Evolutionary conservation across 2,329 filamentous ascomycete genomes (phyloP).

Genomic region (Neonectria faginata): DNA sequence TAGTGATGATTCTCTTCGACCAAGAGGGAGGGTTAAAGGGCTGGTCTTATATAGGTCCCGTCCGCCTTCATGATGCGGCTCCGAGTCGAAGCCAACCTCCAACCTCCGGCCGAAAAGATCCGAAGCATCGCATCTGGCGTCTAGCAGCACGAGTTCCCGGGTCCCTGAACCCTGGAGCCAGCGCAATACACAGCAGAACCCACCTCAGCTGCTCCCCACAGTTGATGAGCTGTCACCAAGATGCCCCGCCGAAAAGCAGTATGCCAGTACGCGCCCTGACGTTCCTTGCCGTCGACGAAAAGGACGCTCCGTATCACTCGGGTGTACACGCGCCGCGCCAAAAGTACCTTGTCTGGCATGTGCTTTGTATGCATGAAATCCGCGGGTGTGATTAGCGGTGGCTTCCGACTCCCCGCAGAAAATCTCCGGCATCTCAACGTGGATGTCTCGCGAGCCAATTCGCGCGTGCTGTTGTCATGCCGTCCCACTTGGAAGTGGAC

Average conservation of each 20-base stretch:
- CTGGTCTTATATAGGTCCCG: constrained; percentile 42
- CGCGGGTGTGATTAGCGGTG: constrained; percentile 11
- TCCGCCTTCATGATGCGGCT: not conserved
- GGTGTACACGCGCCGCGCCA: not conserved
- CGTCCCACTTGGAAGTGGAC: not conserved
- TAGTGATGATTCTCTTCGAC: constrained; percentile 27
- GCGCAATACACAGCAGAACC: constrained; percentile 8
- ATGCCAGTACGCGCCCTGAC: not conserved
- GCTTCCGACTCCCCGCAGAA: constrained; percentile 24
- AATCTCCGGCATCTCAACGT: constrained; percentile 1
- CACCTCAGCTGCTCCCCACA: constrained; percentile 4
- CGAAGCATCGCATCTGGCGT: constrained; percentile 16
- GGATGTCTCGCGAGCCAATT: not conserved
- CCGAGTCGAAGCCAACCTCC: not conserved
- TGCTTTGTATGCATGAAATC: constrained; percentile 2
- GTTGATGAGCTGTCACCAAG: constrained; percentile 22
- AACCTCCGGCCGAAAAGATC: constrained; percentile 10
- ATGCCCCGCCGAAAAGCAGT: constrained; percentile 15
- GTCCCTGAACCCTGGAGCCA: constrained; percentile 20
- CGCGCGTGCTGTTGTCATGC: not conserved
- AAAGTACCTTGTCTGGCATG: constrained; percentile 6
- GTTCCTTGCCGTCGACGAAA: not conserved
- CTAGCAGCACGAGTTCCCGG: not conserved
- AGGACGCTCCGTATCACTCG: not conserved
- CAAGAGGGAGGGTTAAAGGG: constrained; percentile 21